phyloP scores from a whole-genome alignment of 2,329 filamentous ascomycete genomes.

The Aspergillus tamarii region DNA sequence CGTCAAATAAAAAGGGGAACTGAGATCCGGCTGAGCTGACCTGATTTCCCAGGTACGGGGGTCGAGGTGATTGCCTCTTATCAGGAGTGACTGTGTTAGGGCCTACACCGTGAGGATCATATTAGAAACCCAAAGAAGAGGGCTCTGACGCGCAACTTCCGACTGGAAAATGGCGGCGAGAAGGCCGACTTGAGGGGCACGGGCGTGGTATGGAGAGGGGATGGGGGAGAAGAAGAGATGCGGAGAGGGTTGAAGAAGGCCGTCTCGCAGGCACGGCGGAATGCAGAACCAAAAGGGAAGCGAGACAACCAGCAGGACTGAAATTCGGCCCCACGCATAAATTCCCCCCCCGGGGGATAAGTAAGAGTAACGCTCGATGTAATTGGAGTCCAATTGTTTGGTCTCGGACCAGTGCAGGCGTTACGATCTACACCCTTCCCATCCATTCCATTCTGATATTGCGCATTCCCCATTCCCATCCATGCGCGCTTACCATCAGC shows the following conservation, averaged over 20 bases:
- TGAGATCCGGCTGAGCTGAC: slow-evolving; percentile 9
- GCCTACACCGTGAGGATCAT: slow-evolving; percentile 3
- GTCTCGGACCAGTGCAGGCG: not conserved
- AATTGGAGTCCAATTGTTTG: not conserved
- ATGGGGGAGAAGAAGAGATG: slow-evolving; percentile 7
- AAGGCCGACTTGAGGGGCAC: slow-evolving; percentile 4
- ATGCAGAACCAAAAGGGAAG: slow-evolving; percentile 15
- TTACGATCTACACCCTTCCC: not conserved
- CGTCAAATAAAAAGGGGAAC: slow-evolving; percentile 8
- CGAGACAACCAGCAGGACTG: slow-evolving; percentile 2
- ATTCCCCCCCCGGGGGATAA: not conserved
- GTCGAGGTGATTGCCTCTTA: slow-evolving; percentile 8
- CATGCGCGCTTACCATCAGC: not conserved
- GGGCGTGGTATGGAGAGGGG: slow-evolving; percentile 7
- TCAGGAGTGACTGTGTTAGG: slow-evolving; percentile 11
- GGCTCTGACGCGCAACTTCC: not conserved
- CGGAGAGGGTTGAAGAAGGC: slow-evolving; percentile 13
- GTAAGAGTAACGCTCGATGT: not conserved
- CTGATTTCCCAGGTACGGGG: slow-evolving; percentile 8
- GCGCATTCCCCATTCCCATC: not conserved
- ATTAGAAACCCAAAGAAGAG: slow-evolving; percentile 3
- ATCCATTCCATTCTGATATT: not conserved
- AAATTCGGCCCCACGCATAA: slow-evolving; percentile 11
- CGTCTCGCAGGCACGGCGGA: slow-evolving; percentile 21
- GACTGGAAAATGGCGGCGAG: slow-evolving; percentile 9